Base-by-base conservation (phyloP, 176 grass and related monocot genomes). In the Dendrocalamus sinicus region DNA sequence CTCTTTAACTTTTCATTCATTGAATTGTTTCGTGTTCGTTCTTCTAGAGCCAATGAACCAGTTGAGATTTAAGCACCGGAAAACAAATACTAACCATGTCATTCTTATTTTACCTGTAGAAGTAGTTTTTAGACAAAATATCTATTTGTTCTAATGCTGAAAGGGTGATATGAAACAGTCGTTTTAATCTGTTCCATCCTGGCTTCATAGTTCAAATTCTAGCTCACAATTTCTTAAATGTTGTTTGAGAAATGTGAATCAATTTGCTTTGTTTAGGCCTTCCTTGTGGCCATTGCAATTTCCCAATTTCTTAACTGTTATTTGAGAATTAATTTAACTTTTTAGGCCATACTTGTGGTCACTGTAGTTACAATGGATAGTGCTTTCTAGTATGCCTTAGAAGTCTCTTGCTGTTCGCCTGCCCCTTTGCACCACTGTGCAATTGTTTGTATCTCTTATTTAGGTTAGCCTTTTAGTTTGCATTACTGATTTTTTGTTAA, bases 131-230 rank as follows among this genome's bases (percentile, higher is more conserved):
- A 32, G 7, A 45, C 9, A 81, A 37, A 23, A 30, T 23, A 59
- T 68, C 11, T 87, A 19, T 59, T 39, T 11, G 6, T 87, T 75
- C 50, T 48, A 73, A 30, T 82, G 9, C 6, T 26, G 45, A 73
- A 23, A 75, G 30, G 22, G 19, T 15, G 6, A 32, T 74, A 35
- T 23, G 55, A 40, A 8, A 59, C 2, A 24, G 13, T 26, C 35
- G 8, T 48, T 24, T 74, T 7, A 51, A 15, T 78, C 8, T 37
- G 23, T 77, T 70, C 19, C 12, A 13, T 58, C 43, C 40, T 59
- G 12, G 40, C 26, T 37, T 26, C 41, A 9, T 39, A 69, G 5
- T 47, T 26, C 62, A 77, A 8, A 77, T 77, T 59, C 6, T 77
- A 22, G 61, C 20, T 51, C 5, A 12, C 19, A 59, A 59, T 60